These are phyloP conservation scores for Tetrapyrgos nigripes DNA, from an alignment of 1,284 basidiomycete genomes.

Conservation along the genomic window DNA sequence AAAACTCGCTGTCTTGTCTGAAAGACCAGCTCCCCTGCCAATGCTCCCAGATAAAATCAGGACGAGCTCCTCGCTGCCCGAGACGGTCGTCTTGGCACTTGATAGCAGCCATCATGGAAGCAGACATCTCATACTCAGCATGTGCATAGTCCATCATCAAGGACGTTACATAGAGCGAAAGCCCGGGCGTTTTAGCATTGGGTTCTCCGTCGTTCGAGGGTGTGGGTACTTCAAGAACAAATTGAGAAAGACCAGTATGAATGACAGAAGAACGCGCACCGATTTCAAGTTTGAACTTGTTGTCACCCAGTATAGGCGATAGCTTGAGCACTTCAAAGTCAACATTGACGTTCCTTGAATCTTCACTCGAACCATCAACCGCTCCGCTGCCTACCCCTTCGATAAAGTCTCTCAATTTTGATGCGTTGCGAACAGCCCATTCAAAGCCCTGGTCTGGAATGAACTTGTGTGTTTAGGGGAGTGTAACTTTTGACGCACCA, in stretches of 20 bases:
- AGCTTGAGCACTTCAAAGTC: slow-evolving; percentile 67
- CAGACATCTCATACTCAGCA: slow-evolving; percentile 62
- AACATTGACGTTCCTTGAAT: slow-evolving; percentile 22
- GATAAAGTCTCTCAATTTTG: slow-evolving; percentile 59
- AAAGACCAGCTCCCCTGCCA: slow-evolving; percentile 74
- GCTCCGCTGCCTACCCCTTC: slow-evolving; percentile 40
- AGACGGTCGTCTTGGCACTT: slow-evolving; percentile 67
- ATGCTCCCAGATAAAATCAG: slow-evolving; percentile 77
- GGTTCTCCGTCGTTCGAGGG: slow-evolving; percentile 27
- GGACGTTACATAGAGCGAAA: slow-evolving; percentile 75
- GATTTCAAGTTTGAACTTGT: slow-evolving; percentile 77
- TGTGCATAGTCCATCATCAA: slow-evolving; percentile 65
- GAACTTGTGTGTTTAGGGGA: too few relatives aligned
- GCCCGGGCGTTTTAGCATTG: slow-evolving; percentile 35
- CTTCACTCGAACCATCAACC: slow-evolving; percentile 26
- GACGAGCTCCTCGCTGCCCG: slow-evolving; percentile 67
- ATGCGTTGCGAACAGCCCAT: slow-evolving; percentile 65
- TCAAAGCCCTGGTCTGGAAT: slow-evolving; percentile 75
- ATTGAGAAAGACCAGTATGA: background rate
- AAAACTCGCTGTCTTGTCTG: slow-evolving; percentile 72
- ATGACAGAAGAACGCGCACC: slow-evolving; percentile 39
- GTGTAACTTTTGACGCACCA: too few relatives aligned
- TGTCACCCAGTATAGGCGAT: slow-evolving; percentile 70
- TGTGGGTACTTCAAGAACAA: slow-evolving; percentile 32
- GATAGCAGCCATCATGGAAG: slow-evolving; percentile 77